Conservation (phyloP, 768 basidiomycete species). For the Terana coerulea region DNA sequence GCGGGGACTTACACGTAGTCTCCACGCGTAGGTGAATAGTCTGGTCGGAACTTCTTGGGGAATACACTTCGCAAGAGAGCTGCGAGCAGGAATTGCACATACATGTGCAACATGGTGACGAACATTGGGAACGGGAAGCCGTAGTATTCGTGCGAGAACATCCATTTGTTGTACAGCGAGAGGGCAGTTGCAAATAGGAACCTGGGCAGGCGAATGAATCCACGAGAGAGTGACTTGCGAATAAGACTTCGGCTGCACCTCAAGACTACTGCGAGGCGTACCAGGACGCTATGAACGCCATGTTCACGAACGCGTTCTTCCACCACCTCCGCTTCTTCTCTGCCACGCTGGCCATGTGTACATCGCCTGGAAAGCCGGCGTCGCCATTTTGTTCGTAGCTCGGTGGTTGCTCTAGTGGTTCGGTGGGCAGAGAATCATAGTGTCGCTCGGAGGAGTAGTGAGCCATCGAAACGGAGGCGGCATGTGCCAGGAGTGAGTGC, state of each 20-base stretch:
- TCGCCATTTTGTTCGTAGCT: conserved; percentile 6
- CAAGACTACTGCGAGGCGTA: conserved; percentile 33
- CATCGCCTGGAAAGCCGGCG: conserved; percentile 13
- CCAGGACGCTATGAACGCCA: conserved; percentile 84
- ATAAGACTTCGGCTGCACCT: neutral
- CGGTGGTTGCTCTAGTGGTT: neutral
- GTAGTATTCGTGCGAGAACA: conserved; percentile 84
- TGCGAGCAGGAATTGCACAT: conserved; percentile 81
- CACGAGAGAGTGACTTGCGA: neutral
- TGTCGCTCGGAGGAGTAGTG: conserved; percentile 5
- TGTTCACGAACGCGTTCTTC: conserved; percentile 75
- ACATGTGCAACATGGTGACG: conserved; percentile 92
- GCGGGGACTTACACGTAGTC: conserved; percentile 75
- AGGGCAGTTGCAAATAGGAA: conserved; percentile 88
- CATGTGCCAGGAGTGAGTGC: conserved; percentile 9
- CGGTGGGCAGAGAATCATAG: neutral
- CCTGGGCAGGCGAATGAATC: conserved; percentile 42
- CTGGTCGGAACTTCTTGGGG: conserved; percentile 66
- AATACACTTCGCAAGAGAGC: conserved; percentile 59
- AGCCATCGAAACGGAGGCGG: conserved; percentile 10
- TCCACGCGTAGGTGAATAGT: conserved; percentile 52
- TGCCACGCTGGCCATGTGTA: conserved; percentile 55
- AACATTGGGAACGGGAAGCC: conserved; percentile 92
- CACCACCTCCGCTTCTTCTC: conserved; percentile 82
- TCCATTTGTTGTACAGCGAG: conserved; percentile 98